Conservation (phyloP, 352 stramenopile genomes). For the Globisporangium paroecandrum region DNA sequence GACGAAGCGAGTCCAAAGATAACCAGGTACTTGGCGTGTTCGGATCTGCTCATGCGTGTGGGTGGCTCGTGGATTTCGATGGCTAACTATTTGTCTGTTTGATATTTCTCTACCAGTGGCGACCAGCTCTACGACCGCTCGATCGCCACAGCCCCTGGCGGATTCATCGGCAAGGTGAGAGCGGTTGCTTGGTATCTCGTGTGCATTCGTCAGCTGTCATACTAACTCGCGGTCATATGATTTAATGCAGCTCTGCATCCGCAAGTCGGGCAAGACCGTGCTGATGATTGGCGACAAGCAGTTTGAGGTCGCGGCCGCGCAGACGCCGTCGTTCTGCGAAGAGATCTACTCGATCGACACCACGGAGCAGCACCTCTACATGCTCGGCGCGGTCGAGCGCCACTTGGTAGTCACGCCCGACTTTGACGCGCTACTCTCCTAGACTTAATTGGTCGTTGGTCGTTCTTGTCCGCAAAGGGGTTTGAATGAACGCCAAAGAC, state of each 20-base stretch:
- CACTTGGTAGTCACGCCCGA: slow-evolving; percentile 84
- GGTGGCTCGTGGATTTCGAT: background rate
- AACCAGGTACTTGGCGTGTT: slow-evolving; percentile 1
- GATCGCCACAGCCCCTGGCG: slow-evolving; percentile 60
- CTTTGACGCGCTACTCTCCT: slow-evolving; percentile 80
- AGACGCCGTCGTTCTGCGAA: slow-evolving; percentile 81
- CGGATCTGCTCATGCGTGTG: background rate
- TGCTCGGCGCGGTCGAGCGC: slow-evolving; percentile 67
- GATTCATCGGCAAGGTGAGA: slow-evolving; percentile 80
- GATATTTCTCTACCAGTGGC: slow-evolving; percentile 23
- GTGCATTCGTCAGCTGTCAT: background rate
- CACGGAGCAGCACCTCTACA: slow-evolving; percentile 66
- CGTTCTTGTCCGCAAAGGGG: background rate
- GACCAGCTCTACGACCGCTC: slow-evolving; percentile 71
- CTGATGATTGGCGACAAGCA: slow-evolving; percentile 85
- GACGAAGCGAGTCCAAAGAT: slow-evolving; percentile 9
- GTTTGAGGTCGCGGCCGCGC: slow-evolving; percentile 74
- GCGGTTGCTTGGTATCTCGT: too few relatives aligned
- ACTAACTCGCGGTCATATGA: background rate
- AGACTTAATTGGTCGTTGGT: slow-evolving; percentile 13
- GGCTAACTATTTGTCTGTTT: slow-evolving; percentile 14
- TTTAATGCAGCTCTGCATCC: slow-evolving; percentile 60
- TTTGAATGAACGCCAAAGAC: background rate
- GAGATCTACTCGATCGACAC: slow-evolving; percentile 81
- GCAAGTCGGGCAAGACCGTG: slow-evolving; percentile 83